phyloP scores from a whole-genome alignment of 257 asterid genomes.

The Ehretia macrophylla region DNA sequence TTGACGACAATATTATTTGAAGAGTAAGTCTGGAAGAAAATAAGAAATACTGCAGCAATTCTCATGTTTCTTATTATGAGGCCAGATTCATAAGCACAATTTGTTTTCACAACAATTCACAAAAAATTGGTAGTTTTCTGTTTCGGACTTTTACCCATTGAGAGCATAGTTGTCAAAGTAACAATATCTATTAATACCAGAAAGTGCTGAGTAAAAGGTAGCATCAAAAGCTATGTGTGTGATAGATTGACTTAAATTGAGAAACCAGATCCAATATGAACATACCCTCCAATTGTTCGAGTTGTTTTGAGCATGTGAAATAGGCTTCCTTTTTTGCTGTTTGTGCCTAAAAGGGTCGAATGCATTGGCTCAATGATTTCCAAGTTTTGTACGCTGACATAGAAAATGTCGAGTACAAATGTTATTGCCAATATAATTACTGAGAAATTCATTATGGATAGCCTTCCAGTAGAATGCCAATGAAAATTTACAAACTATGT shows the following conservation, averaged over 20 bases:
- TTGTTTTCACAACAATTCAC: neutral
- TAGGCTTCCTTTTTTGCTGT: conserved; percentile 78
- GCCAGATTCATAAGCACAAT: neutral
- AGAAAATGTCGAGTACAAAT: conserved; percentile 16
- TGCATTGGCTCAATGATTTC: conserved; percentile 93
- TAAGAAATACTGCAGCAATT: too few relatives aligned
- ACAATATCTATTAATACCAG: neutral
- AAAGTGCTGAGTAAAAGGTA: neutral
- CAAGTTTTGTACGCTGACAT: conserved; percentile 88
- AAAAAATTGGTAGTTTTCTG: neutral
- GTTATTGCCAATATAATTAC: neutral
- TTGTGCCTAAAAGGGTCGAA: conserved; percentile 67
- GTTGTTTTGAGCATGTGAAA: conserved; percentile 97
- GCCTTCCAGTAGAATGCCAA: too few relatives aligned
- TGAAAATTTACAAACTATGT: neutral
- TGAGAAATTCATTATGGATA: neutral
- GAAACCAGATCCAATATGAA: neutral
- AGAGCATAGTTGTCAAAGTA: neutral
- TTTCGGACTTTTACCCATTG: neutral
- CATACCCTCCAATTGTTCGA: conserved; percentile 92
- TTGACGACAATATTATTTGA: too few relatives aligned
- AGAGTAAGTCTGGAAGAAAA: too few relatives aligned
- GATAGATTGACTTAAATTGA: neutral
- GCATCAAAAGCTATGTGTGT: conserved; percentile 1
- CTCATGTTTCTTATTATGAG: too few relatives aligned